Evolutionary conservation across 148 eudicot genomes (phyloP).

Genomic region (Linanthus parryae): DNA sequence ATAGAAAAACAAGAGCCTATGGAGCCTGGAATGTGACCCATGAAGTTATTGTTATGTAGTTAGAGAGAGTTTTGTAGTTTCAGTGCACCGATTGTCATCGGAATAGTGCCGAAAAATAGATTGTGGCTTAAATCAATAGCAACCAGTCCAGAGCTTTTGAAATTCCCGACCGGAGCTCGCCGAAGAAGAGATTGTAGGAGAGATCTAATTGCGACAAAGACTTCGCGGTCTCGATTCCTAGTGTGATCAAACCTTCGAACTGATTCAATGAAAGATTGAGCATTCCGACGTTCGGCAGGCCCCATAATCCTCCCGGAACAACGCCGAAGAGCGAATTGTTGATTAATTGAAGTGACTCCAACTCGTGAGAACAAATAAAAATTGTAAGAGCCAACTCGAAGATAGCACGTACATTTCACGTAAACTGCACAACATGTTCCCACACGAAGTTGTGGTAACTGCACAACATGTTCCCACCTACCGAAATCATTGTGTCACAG

Average conservation of each 20-base stretch:
- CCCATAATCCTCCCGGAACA: conserved; percentile 83
- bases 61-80: conserved; percentile 38
- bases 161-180: conserved; percentile 53
- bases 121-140: conserved; percentile 50
- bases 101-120: conserved; percentile 43
- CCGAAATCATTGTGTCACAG: no score
- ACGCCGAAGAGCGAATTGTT: conserved; percentile 59
- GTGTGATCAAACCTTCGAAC: conserved; percentile 50
- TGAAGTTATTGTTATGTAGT: conserved; percentile 42
- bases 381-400: no score
- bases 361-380: no score
- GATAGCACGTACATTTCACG: no score
- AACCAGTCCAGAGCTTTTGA: conserved; percentile 32
- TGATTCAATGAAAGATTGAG: conserved; percentile 56
- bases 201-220: conserved; percentile 32
- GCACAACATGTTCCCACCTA: no score
- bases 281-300: conserved; percentile 46
- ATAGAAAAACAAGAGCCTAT: conserved; percentile 50
- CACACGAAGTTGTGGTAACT: no score
- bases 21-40: conserved; percentile 58
- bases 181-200: conserved; percentile 44
- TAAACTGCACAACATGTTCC: no score
- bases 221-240: conserved; percentile 53
- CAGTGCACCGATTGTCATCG: conserved; percentile 43
- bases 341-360: conserved; percentile 67